Base-by-base conservation (phyloP, 345 rosid species). In the Hibiscus trionum region DNA sequence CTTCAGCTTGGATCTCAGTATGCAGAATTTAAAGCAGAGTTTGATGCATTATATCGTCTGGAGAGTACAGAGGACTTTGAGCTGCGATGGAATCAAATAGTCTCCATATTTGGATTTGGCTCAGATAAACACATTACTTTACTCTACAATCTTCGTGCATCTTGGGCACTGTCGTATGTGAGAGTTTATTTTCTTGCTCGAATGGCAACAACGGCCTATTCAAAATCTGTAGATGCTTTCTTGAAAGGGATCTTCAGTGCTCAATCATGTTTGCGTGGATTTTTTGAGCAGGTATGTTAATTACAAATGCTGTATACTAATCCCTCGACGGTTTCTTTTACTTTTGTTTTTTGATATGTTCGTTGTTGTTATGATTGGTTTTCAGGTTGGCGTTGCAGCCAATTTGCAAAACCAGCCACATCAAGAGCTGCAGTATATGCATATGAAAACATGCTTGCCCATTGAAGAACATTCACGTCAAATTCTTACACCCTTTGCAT, bases 1-100 rank as follows among this genome's bases (percentile, higher is more conserved):
- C 63, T 57, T 39, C 74, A 71, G 26, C 84, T 84, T 29, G 85
- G 82, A 24, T 72, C 80, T 37, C 80, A 70, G 26, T 80, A 80
- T 72, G 64, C 78, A 66, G 81, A 76, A 11, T 84, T 81, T 76
- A 82, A 76, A 76, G 72, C 75, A 11, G 82, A 82, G 75, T 82
- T 84, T 77, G 79, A 78, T 39, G 78, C 76, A 31, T 65, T 84
- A 35, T 80, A 77, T 63, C 81, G 50, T 72, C 56, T 75, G 37
- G 85, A 84, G 68, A 80, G 63, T 65, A 46, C 73, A 47, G 81
- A 82, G 35, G 88, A 80, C 70, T 84, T 84, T 70, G 85, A 84
- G 61, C 74, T 71, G 61, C 81, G 76, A 64, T 80, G 88, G 85
- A 78, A 71, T 61, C 81, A 67, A 70, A 72, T 84, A 79, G 79